Base-by-base conservation (phyloP, 2,329 filamentous ascomycete species). In the Cladophialophora immunda region DNA sequence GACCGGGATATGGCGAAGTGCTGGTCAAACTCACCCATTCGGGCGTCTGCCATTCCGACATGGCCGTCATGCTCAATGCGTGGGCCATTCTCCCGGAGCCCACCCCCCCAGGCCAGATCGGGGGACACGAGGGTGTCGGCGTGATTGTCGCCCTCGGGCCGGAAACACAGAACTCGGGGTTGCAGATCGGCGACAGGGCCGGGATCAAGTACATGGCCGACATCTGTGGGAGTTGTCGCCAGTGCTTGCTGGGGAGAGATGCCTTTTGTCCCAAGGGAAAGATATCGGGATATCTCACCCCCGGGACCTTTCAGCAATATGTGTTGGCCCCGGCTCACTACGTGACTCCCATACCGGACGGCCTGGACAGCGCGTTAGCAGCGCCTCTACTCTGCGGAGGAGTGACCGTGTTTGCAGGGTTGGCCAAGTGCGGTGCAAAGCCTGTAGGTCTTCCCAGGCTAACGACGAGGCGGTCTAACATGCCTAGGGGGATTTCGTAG, bases 261-360 rank as follows among this genome's bases (percentile, higher is more conserved):
- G 85, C 81, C 11, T 76, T 82, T 30, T 88, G 86, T 76, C 78
- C 81, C 70, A 85, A 86, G 53, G 79, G 82, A 65, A 86, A 84
- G 72, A 74, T 90, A 53, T 88, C 85, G 0, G 89, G 89, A 3
- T 90, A 90, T 78, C 89, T 86, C 75, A 86, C 84, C 0, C 89
- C 89, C 0, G 89, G 89, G 47, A 91, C 89, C 9, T 91, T 91
- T 75, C 89, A 91, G 75, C 87, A 90, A 78, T 91, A 90, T 73
- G 84, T 84, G 19, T 73, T 89, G 13, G 84, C 83, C 0, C 86
- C 87, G 11, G 88, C 88, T 2, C 84, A 84, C 77, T 91, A 91
- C 74, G 88, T 90, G 2, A 91, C 89, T 0, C 87, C 87, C 1
- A 90, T 91, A 70, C 89, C 89, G 2, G 87, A 89, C 4, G 78